A percentile compares a stretch with the other conserved stretches of the same genome.
These are phyloP conservation scores for Triadica sebifera DNA, from an alignment of 345 rosid genomes.

Conservation along the genomic window DNA sequence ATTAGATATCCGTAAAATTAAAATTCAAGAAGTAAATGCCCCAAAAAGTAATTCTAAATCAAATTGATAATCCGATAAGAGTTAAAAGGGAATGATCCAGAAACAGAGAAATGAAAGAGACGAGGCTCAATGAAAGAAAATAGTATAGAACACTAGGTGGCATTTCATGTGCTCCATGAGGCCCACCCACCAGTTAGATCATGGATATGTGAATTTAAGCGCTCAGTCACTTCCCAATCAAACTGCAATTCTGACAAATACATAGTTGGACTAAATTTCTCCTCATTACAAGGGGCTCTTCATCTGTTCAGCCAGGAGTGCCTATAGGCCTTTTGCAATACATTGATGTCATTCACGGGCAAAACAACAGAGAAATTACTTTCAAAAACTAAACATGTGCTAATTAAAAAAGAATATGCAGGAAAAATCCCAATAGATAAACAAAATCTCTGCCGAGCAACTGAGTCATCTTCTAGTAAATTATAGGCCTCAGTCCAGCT, in stretches of 20 bases:
- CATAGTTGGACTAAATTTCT: background rate
- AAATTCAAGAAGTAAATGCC: no score
- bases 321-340: background rate
- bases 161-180: background rate
- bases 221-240: background rate
- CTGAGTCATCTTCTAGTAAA: background rate
- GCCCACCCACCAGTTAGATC: background rate
- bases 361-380: background rate
- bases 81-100: no score
- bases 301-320: background rate
- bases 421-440: background rate
- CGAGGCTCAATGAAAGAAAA: no score
- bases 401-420: background rate
- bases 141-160: background rate
- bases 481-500: constrained; percentile 53
- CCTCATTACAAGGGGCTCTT: background rate
- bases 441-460: constrained; percentile 7
- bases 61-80: no score
- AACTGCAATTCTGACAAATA: background rate
- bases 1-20: no score
- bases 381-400: background rate
- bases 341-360: background rate
- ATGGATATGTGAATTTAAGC: background rate
- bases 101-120: no score
- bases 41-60: no score